Evolutionary conservation across 2,329 filamentous ascomycete species (phyloP), one percentile per base, ranked within the genome.

Genomic region (Rhynchosporium secalis): DNA sequence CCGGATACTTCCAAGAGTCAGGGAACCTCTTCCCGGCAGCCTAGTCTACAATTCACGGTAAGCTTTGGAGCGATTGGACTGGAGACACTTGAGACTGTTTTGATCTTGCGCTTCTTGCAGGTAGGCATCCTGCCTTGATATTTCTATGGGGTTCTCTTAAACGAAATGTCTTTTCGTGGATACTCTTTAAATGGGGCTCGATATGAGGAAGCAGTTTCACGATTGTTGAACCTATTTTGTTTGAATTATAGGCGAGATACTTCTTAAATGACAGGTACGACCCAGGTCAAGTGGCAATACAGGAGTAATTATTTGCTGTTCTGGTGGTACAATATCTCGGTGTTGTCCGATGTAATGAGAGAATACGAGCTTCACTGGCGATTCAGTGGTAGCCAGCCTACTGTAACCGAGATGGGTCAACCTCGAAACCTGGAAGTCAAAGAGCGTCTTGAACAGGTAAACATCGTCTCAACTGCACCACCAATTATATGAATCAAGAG

Each of bases 21-120:
- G 6, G 3, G 41, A 43, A n/a, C 5, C 12, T 31, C 36, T 9
- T n/a, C 2, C 3, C 33, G 13, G 28, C 20, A 1, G 9, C 10
- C 29, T 8, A 54, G 4, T 5, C 20, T 9, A 20, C 43, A n/a
- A 20, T 20, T 20, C 40, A 1, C 15, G 20, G 20, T 3, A 52
- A 12, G n/a, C n/a, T 7, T 36, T 15, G 33, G 26, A n/a, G 20
- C 26, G 5, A 20, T 9, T 13, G 15, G 20, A 33, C 7, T 51
- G 13, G 31, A 20, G 28, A 8, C 10, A 13, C 36, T 13, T 33
- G 7, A 41, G 7, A 28, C 10, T 31, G 5, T 15, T 43, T 64
- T 62, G 12, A 61, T 64, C 9, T 62, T 63, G 29, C 61, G 57
- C 28, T 40, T 56, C 28, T 63, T 65, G 20, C 64, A 65, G 3